phyloP scores from a whole-genome alignment of 2,329 filamentous ascomycete genomes.

The Shiraia sp. region DNA sequence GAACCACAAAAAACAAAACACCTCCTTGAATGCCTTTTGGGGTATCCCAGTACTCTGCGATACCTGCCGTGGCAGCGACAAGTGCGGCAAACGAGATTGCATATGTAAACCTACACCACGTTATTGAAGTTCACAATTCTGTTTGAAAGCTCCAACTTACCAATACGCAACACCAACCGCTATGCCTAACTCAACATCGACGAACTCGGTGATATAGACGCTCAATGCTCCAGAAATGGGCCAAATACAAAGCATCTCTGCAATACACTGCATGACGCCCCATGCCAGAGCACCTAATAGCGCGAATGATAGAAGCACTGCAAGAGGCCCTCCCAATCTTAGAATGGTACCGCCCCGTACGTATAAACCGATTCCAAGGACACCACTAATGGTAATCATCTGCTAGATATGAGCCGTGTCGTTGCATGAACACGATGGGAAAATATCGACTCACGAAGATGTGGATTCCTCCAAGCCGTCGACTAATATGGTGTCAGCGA shows the following conservation, averaged over 20 bases:
- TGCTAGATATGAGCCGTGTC: background rate
- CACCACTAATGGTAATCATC: slow-evolving; percentile 11
- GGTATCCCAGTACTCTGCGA: slow-evolving; percentile 6
- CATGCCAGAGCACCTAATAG: slow-evolving; percentile 6
- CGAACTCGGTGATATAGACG: slow-evolving; percentile 39
- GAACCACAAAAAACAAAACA: slow-evolving; percentile 5
- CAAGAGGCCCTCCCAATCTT: slow-evolving; percentile 7
- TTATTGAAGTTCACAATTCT: background rate
- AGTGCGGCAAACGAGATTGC: slow-evolving; percentile 7
- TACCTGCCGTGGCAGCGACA: slow-evolving; percentile 6
- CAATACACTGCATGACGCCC: slow-evolving; percentile 10
- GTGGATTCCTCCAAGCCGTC: slow-evolving; percentile 6
- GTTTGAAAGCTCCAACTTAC: slow-evolving; percentile 16
- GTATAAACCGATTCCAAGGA: slow-evolving; percentile 7
- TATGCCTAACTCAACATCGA: slow-evolving; percentile 40
- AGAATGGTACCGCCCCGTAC: slow-evolving; percentile 6
- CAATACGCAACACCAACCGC: slow-evolving; percentile 40
- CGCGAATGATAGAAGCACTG: slow-evolving; percentile 5
- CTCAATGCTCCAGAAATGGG: slow-evolving; percentile 37
- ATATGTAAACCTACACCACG: slow-evolving; percentile 4
- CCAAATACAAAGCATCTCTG: slow-evolving; percentile 11
- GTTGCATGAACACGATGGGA: background rate
- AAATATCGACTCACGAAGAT: slow-evolving; percentile 3
- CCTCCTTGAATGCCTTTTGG: slow-evolving; percentile 5
- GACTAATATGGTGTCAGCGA: slow-evolving; percentile 1